phyloP scores from a whole-genome alignment of 202 grass and related monocot genomes.

The Dendrocalamus latiflorus region DNA sequence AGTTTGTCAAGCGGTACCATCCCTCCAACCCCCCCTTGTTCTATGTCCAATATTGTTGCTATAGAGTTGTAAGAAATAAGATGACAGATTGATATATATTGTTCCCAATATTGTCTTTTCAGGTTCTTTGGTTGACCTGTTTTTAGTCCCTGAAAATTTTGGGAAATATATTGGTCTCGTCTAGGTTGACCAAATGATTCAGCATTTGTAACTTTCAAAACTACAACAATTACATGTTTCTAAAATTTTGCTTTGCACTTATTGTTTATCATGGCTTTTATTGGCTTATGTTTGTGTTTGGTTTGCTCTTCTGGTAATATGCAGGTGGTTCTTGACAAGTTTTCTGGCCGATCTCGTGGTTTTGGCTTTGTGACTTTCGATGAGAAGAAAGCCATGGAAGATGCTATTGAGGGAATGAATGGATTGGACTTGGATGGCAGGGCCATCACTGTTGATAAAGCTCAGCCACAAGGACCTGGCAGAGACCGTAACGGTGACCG shows the following conservation, averaged over 20 bases:
- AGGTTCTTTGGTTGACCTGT: not conserved
- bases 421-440: conserved; percentile 90
- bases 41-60: not conserved
- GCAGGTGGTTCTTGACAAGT: conserved; percentile 84
- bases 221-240: not conserved
- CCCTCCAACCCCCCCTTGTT: not conserved
- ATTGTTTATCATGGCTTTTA: not conserved
- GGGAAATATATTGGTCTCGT: too few species aligned
- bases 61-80: not conserved
- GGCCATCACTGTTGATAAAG: conserved; percentile 70
- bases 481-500: too few species aligned
- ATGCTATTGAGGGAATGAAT: conserved; percentile 96
- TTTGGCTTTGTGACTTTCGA: conserved; percentile 97
- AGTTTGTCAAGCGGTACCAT: not conserved
- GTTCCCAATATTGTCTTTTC: not conserved
- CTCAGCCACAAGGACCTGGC: too few species aligned
- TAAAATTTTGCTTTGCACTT: not conserved
- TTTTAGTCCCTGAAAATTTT: not conserved
- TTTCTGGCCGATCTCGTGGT: conserved; percentile 87
- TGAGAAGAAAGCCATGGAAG: conserved; percentile 92
- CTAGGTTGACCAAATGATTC: not conserved
- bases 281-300: too few species aligned
- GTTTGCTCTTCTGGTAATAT: not conserved
- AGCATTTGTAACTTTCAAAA: not conserved
- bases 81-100: not conserved